A percentile compares a stretch with the other conserved stretches of the same genome.
Evolutionary conservation across 1,284 basidiomycete species (phyloP).

Genomic region (Golubevia pallescens): DNA sequence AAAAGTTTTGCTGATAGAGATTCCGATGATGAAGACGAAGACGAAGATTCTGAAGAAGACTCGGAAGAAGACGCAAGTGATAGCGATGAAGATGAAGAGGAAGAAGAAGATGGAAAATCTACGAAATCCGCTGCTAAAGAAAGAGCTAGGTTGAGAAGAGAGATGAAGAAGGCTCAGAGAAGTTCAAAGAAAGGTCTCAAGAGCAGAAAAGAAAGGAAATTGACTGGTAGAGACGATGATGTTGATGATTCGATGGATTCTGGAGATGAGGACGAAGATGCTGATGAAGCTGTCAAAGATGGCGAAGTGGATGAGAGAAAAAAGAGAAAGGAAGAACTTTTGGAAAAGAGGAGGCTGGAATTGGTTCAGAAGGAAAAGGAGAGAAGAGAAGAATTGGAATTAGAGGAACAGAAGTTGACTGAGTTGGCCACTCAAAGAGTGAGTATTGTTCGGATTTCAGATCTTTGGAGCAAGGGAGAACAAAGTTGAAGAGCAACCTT

Average conservation of each 20-base stretch:
- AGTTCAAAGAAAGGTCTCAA: background rate
- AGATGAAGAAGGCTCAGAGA: background rate
- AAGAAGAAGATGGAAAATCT: too few species aligned
- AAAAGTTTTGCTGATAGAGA: background rate
- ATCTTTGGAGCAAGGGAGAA: too few species aligned
- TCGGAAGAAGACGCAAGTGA: too few species aligned
- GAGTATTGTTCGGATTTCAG: background rate
- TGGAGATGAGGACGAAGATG: too few species aligned
- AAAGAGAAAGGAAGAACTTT: too few species aligned
- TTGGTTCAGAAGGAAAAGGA: background rate
- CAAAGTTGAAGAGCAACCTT: too few species aligned
- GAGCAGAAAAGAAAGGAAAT: background rate
- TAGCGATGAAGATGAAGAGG: too few species aligned
- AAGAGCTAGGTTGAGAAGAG: background rate
- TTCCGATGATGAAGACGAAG: background rate
- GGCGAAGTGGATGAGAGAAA: too few species aligned
- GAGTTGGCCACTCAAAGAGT: background rate
- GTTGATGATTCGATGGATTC: too few species aligned
- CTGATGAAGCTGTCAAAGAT: too few species aligned
- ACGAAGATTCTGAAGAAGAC: background rate
- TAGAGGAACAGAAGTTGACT: background rate
- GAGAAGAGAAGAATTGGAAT: background rate
- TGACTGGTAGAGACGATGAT: background rate
- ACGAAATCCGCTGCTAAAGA: background rate
- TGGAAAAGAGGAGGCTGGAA: background rate